Evolutionary conservation across 179 eudicot genomes (phyloP), one percentile per base, ranked within the genome.

Genomic region (Silene vulgaris): DNA sequence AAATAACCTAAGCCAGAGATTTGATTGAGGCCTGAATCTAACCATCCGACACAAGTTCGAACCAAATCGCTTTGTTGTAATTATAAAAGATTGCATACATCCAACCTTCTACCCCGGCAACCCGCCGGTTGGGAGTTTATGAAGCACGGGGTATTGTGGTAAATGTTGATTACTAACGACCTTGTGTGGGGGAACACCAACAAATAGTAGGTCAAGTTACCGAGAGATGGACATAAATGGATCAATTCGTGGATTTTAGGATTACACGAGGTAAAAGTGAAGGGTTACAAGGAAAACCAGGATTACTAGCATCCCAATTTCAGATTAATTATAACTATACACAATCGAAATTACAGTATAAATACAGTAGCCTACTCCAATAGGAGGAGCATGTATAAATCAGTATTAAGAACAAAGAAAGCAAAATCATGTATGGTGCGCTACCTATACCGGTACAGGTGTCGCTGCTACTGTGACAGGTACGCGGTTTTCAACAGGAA

Each of bases 401-500:
- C 52, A 45, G 52, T 56, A 56, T 14, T 28, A 71, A 56, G 78
- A 54, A 75, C 28, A 57, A 60, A 63, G 59, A 45, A 68, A 16
- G 21, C 23, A 14, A 20, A 17, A 60, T 17, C 19, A 20, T 5
- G 23, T 60, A 20, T 7, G 64, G 64, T 60, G 57, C 70, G 45
- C 64, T 77, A 68, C 57, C 52, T 83, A 92, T 72, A 89, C 97
- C 73, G 90, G 61, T 54, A 88, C 97, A 28, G 97, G 80, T 45
- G 95, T 12, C 5, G 90, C 76, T 2, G 69, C 74, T 56, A n/a
- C 17, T 0, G 89, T 59, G 48, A 91, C 78, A 40, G 84, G 23
- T 3, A 90, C 99, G 8, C 96, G 84, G 56, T 95, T 95, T 73
- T 92, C 99, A 13, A 59, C 84, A 4, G 99, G 99, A 80, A 95